These are phyloP conservation scores for Debaryomycetaceae sp. DNA, from an alignment of 1,139 yeast species.

Conservation along the genomic window DNA sequence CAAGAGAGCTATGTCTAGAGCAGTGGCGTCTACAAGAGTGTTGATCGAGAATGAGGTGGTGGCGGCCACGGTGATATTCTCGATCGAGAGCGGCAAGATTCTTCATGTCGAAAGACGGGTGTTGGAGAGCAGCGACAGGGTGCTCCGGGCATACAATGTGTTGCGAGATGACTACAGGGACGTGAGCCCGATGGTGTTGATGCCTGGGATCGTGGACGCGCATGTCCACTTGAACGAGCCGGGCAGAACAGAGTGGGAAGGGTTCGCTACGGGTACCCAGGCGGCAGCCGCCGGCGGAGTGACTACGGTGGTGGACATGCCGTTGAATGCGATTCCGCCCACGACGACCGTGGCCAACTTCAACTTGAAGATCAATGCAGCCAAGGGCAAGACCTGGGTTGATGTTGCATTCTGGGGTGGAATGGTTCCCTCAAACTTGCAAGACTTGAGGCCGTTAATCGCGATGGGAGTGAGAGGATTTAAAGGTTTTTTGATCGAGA, in stretches of 20 bases:
- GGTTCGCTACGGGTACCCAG: constrained; percentile 87
- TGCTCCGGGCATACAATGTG: constrained; percentile 41
- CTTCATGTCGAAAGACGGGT: constrained; percentile 42
- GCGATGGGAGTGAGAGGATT: constrained; percentile 87
- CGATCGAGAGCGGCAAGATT: constrained; percentile 63
- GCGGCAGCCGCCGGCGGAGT: constrained; percentile 96
- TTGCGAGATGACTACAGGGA: constrained; percentile 41
- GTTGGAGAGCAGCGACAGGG: constrained; percentile 32
- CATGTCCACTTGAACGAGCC: constrained; percentile 95
- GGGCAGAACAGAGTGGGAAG: constrained; percentile 95
- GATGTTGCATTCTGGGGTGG: constrained; percentile 98
- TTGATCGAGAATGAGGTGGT: constrained; percentile 47
- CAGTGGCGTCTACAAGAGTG: constrained; percentile 65
- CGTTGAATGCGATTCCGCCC: constrained; percentile 92
- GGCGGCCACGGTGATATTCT: constrained; percentile 69
- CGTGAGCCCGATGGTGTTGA: constrained; percentile 61
- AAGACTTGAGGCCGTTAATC: constrained; percentile 69
- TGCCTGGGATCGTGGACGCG: constrained; percentile 92
- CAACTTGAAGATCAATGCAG: constrained; percentile 70
- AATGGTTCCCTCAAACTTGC: constrained; percentile 70
- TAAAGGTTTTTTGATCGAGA: constrained; percentile 85
- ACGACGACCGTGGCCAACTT: constrained; percentile 82
- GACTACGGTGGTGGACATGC: constrained; percentile 95
- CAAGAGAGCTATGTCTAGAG: constrained; percentile 47
- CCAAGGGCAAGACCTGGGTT: constrained; percentile 80